Evolutionary conservation across 805 yeast species (phyloP).

Genomic region (Lipomyces spencermartinsiae): DNA sequence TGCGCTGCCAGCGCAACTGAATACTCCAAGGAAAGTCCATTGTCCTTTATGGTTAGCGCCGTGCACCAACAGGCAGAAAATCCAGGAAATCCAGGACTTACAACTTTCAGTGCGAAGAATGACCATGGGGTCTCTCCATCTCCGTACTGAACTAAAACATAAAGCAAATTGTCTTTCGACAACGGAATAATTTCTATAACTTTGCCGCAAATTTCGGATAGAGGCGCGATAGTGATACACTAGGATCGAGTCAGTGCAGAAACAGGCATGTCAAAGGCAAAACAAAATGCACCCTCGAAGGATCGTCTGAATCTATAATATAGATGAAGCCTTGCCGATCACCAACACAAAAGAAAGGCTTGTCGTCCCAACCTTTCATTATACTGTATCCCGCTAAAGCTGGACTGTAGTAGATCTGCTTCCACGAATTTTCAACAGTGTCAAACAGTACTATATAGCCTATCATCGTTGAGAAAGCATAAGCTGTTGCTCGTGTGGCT

Average conservation of each 20-base stretch:
- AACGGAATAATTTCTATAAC: constrained; percentile 36
- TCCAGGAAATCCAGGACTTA: constrained; percentile 29
- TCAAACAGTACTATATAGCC: constrained; percentile 31
- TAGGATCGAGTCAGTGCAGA: neutral
- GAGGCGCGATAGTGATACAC: constrained; percentile 26
- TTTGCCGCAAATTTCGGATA: constrained; percentile 12
- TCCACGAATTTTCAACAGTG: constrained; percentile 43
- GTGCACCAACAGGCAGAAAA: constrained; percentile 37
- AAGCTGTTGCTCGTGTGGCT: neutral
- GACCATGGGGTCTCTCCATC: constrained; percentile 62
- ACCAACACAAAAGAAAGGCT: constrained; percentile 37
- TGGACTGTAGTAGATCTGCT: constrained; percentile 37
- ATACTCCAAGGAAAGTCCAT: constrained; percentile 5
- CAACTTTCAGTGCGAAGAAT: constrained; percentile 49
- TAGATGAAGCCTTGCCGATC: constrained; percentile 46
- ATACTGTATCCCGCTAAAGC: constrained; percentile 52
- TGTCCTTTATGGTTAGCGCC: constrained; percentile 1
- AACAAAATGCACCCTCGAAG: neutral
- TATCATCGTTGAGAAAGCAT: constrained; percentile 44
- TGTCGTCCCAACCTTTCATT: constrained; percentile 49
- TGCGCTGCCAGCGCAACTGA: constrained; percentile 44
- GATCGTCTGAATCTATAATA: constrained; percentile 32
- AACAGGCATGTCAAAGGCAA: neutral
- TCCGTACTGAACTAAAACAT: constrained; percentile 67
- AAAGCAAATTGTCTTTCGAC: constrained; percentile 16